Evolutionary conservation across 2,329 filamentous ascomycete genomes (phyloP).

Genomic region (Ophiostoma montium): DNA sequence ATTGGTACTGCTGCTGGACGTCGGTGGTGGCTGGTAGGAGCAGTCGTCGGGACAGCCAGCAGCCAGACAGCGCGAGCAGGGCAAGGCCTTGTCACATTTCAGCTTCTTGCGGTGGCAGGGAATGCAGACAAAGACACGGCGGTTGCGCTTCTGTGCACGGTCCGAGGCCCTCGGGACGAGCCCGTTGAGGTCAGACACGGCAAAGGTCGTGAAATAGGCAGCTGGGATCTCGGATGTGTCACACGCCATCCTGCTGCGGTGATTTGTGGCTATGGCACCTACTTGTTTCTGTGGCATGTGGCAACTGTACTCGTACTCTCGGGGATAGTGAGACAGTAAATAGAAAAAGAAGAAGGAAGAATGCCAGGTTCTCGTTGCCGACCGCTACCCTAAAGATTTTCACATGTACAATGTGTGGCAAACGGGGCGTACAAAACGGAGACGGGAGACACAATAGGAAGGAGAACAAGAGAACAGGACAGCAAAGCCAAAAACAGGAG

Average conservation of each 20-base stretch:
- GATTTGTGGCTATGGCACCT: too few species aligned
- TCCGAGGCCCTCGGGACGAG: conserved; percentile 10
- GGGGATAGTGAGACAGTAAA: background rate
- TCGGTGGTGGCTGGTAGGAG: conserved; percentile 15
- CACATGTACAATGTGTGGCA: too few species aligned
- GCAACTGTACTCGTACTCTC: too few species aligned
- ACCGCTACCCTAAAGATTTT: too few species aligned
- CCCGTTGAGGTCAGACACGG: conserved; percentile 16
- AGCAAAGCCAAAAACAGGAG: too few species aligned
- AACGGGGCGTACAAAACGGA: too few species aligned
- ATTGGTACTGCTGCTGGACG: background rate
- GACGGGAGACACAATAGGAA: too few species aligned
- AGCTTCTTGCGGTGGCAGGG: conserved; percentile 18
- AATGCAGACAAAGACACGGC: conserved; percentile 18
- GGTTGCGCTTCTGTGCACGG: conserved; percentile 17
- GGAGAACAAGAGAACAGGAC: too few species aligned
- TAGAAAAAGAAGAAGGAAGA: background rate
- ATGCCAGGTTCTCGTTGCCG: too few species aligned
- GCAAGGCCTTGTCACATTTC: conserved; percentile 17
- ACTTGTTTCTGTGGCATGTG: too few species aligned
- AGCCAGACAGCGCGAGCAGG: conserved; percentile 16
- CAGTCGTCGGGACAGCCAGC: conserved; percentile 15
- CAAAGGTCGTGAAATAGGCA: conserved; percentile 18
- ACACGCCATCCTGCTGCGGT: conserved; percentile 1
- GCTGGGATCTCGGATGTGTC: conserved; percentile 11